Evolutionary conservation across 2,329 filamentous ascomycete genomes (phyloP), one percentile per base, ranked within the genome.

Genomic region (Claviceps spartinae): DNA sequence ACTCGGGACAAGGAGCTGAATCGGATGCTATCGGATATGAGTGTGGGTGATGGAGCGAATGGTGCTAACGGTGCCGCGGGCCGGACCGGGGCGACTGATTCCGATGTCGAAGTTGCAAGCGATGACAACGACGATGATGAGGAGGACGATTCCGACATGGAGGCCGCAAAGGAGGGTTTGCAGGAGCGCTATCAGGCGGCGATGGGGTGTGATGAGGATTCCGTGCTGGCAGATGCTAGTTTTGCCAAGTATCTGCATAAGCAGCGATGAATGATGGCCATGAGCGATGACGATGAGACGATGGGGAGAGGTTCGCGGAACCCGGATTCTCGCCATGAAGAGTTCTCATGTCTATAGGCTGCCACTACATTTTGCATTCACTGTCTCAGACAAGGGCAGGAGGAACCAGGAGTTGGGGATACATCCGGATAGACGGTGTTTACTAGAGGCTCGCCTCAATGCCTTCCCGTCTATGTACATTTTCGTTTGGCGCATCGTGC

Each of bases 21-120:
- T 55, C 89, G 88, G 72, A 81, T 98, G 74, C 95, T 98, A 89
- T 85, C 85, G 65, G 91, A 93, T 59, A 95, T 98, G 87, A 72
- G 72, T 2, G 73, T 78, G 57, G 58, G 57, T 1, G 54, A 57
- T 4, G 54, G 57, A 3, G 57, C 57, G 7, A 1, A 55, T 56
- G 3, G 64, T 59, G 9, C 61, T 62, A 22, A 59, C 69, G 46
- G 30, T 11, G 30, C 30, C 9, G 30, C 8, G 30, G 30, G 30
- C 30, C 30, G 30, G 30, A 34, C 69, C 38, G 65, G 73, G 62
- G 55, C 71, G 61, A 57, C 74, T 9, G 72, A 66, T 37, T 67
- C 73, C 47, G 71, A 74, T 20, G 69, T 77, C 47, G 74, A 76
- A 1, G 73, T 75, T n/a, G 72, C 76, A 48, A 77, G 79, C 34